A percentile compares a stretch with the other conserved stretches of the same genome.
These are phyloP conservation scores for Spathaspora sp. DNA, from an alignment of 1,139 yeast species.

Conservation along the genomic window DNA sequence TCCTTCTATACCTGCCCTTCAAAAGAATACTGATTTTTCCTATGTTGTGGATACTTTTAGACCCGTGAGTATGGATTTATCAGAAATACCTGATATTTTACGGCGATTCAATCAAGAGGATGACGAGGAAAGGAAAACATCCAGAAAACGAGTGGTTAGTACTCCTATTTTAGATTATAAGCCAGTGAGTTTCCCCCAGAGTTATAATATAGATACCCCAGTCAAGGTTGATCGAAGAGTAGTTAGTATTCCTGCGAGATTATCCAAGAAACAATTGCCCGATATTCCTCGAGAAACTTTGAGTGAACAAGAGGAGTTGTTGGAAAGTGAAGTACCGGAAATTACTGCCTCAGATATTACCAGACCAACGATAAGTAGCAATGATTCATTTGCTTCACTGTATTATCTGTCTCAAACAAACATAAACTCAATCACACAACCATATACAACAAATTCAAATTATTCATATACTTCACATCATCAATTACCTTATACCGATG, in stretches of 20 bases:
- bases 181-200: neutral
- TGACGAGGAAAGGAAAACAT: neutral
- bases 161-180: conserved; percentile 7
- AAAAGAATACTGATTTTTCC: conserved; percentile 19
- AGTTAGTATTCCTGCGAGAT: neutral
- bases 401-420: neutral
- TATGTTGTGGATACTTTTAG: conserved; percentile 30
- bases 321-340: neutral
- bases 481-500: neutral
- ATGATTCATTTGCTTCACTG: neutral
- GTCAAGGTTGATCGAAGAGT: neutral
- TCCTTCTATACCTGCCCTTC: conserved; percentile 12
- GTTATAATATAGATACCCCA: neutral
- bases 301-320: neutral
- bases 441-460: neutral
- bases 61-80: conserved; percentile 25
- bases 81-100: conserved; percentile 32
- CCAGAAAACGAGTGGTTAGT: conserved; percentile 10
- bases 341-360: neutral
- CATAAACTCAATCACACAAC: neutral
- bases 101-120: conserved; percentile 14
- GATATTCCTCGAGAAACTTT: conserved; percentile 2
- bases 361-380: neutral
- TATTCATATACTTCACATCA: neutral
- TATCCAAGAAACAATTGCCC: conserved; percentile 6